Evolutionary conservation across 495 filamentous ascomycete genomes (phyloP), one percentile per base, ranked within the genome.

Genomic region (Extremus antarcticus): DNA sequence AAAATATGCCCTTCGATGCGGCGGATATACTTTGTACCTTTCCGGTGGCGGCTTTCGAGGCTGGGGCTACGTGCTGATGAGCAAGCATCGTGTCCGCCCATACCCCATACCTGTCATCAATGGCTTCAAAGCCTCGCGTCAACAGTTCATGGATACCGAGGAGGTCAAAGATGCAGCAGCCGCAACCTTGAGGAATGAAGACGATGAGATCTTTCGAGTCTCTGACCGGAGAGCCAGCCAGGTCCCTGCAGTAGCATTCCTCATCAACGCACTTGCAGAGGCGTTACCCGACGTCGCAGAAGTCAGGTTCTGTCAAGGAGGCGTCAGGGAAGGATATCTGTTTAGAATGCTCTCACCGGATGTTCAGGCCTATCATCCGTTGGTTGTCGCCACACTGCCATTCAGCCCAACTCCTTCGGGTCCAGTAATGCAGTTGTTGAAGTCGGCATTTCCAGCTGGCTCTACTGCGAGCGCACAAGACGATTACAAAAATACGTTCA

Each of bases 11-110:
- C 66, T 71, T n/a, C 64, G 69, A 2, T 55, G 66, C 7, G 74
- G 72, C 0, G 85, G 86, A 3, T 78, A 89, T 53, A 78, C 83
- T 11, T 73, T 96, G 1, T 91, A 91, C 65, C 78, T 96, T 46
- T 94, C 86, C 50, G 90, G 90, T 9, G 90, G 90, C 13, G 90
- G 90, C 0, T 95, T 95, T 66, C 76, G 90, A 16, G 90, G 90
- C 24, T 95, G 92, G 72, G 90, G 90, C 10, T 91, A 87, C 67
- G 76, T 94, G 25, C 71, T 95, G 16, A 85, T 94, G 77, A 71
- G 71, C 43, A 75, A 78, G 47, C 81, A 87, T 47, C 66, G 73
- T 0, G 76, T 84, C 24, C 71, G 78, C 47, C 84, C 83, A 0
- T 96, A 96, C 59, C 90, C 90, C 0, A 85, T 95, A 16, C 85